Evolutionary conservation across 768 basidiomycete species (phyloP).

Genomic region (Russula olivacea): DNA sequence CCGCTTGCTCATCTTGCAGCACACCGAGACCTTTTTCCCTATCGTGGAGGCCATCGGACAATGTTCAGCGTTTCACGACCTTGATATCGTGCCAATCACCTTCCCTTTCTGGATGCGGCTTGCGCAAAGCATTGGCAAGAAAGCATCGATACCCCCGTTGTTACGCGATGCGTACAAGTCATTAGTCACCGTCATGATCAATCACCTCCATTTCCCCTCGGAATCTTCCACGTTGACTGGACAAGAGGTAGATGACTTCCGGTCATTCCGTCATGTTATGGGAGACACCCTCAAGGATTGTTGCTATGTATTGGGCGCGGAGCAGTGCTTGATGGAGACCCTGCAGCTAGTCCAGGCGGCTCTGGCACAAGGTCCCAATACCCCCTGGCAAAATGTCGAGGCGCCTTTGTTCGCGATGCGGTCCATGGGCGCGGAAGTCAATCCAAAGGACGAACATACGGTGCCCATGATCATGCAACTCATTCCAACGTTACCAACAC

Average conservation of each 20-base stretch:
- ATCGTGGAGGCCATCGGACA: slow-evolving; percentile 91
- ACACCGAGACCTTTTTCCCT: slow-evolving; percentile 89
- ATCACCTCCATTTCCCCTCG: slow-evolving; percentile 85
- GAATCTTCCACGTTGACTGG: slow-evolving; percentile 59
- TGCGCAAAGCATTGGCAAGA: slow-evolving; percentile 82
- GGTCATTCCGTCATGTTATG: slow-evolving; percentile 95
- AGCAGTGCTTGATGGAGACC: slow-evolving; percentile 72
- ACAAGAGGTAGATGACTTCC: slow-evolving; percentile 91
- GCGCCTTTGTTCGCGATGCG: slow-evolving; percentile 97
- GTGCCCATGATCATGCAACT: slow-evolving; percentile 97
- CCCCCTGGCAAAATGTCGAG: slow-evolving; percentile 93
- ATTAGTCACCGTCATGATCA: slow-evolving; percentile 81
- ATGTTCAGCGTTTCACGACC: slow-evolving; percentile 87
- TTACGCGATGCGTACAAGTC: slow-evolving; percentile 78
- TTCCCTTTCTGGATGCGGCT: slow-evolving; percentile 99
- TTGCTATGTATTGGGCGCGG: slow-evolving; percentile 86
- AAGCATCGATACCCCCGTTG: slow-evolving; percentile 60
- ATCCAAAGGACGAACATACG: slow-evolving; percentile 70
- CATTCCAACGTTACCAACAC: slow-evolving; percentile 80
- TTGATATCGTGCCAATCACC: slow-evolving; percentile 95
- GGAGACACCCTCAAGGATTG: slow-evolving; percentile 99
- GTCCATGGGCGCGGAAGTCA: slow-evolving; percentile 95
- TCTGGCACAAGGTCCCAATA: slow-evolving; percentile 52
- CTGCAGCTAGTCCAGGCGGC: slow-evolving; percentile 76
- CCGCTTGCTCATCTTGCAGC: slow-evolving; percentile 78